A percentile compares a stretch with the other conserved stretches of the same genome.
These are phyloP conservation scores for Geranium rotundifolium DNA, from an alignment of 345 rosid genomes.

Conservation along the genomic window DNA sequence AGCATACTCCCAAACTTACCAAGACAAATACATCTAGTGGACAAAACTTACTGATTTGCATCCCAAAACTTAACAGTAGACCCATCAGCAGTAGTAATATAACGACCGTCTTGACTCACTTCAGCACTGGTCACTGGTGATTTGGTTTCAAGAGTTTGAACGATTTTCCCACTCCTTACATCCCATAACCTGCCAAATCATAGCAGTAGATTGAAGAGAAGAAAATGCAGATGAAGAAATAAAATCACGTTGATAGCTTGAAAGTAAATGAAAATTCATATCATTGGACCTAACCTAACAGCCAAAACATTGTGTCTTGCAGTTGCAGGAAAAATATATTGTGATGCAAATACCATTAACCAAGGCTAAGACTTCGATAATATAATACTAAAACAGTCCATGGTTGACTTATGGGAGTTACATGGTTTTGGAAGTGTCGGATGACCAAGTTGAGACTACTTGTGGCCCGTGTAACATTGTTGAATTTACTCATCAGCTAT, in stretches of 20 bases:
- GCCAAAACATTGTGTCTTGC: neutral
- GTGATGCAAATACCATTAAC: neutral
- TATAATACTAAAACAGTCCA: too few relatives aligned
- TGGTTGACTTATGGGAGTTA: too few relatives aligned
- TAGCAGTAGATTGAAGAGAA: neutral
- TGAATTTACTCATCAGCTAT: too few relatives aligned
- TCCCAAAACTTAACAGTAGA: slow-evolving; percentile 95
- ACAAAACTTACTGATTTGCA: slow-evolving; percentile 75
- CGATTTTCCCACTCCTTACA: slow-evolving; percentile 69
- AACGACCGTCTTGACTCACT: slow-evolving; percentile 89
- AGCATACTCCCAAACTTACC: neutral
- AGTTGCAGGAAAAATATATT: too few relatives aligned
- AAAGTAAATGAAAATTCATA: neutral
- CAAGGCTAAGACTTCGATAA: too few relatives aligned
- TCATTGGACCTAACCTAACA: neutral
- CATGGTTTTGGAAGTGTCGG: too few relatives aligned
- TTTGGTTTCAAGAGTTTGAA: slow-evolving; percentile 72
- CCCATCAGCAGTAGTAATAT: slow-evolving; percentile 90
- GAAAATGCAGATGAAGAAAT: neutral
- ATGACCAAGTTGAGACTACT: too few relatives aligned
- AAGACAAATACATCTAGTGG: neutral
- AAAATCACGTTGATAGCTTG: neutral
- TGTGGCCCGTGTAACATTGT: too few relatives aligned
- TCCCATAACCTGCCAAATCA: slow-evolving; percentile 67
- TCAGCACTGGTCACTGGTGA: slow-evolving; percentile 90